phyloP scores from a whole-genome alignment of 768 basidiomycete species.

The Tephrocybe sp. region DNA sequence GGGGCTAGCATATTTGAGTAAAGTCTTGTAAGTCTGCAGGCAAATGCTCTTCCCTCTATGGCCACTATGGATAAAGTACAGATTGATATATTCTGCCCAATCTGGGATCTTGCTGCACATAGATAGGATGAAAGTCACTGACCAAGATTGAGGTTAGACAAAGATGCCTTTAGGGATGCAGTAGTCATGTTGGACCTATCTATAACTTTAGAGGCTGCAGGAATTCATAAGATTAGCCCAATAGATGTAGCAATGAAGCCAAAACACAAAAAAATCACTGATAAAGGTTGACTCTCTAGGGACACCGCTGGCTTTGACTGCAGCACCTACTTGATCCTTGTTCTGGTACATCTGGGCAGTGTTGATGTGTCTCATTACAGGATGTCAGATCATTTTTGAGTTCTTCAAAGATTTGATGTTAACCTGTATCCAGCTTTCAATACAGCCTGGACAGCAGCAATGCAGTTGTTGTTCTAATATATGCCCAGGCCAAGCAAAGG shows the following conservation, averaged over 20 bases:
- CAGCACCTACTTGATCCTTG: constrained; percentile 59
- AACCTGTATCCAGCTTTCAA: constrained; percentile 63
- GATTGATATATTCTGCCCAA: constrained; percentile 45
- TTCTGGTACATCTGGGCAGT: constrained; percentile 70
- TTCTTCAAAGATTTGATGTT: too few species aligned
- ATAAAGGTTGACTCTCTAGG: constrained; percentile 64
- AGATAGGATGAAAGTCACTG: constrained; percentile 16
- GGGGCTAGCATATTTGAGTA: constrained; percentile 54
- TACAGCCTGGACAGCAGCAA: constrained; percentile 56
- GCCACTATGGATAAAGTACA: constrained; percentile 79
- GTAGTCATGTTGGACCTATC: constrained; percentile 27
- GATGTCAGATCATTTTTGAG: too few species aligned
- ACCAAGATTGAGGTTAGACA: constrained; percentile 59
- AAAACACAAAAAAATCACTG: constrained; percentile 51
- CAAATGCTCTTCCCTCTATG: constrained; percentile 59
- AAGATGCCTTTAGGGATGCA: constrained; percentile 31
- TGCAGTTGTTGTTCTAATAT: constrained; percentile 59
- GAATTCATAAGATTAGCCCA: constrained; percentile 22
- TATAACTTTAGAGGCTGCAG: constrained; percentile 48
- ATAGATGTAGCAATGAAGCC: neutral
- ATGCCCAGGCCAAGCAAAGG: constrained; percentile 71
- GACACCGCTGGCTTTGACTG: constrained; percentile 55
- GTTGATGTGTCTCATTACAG: constrained; percentile 62
- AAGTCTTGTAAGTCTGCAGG: constrained; percentile 65
- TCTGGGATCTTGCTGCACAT: neutral